These are phyloP conservation scores for Oleoguttula mirabilis DNA, from an alignment of 495 filamentous ascomycete genomes.

Conservation along the genomic window DNA sequence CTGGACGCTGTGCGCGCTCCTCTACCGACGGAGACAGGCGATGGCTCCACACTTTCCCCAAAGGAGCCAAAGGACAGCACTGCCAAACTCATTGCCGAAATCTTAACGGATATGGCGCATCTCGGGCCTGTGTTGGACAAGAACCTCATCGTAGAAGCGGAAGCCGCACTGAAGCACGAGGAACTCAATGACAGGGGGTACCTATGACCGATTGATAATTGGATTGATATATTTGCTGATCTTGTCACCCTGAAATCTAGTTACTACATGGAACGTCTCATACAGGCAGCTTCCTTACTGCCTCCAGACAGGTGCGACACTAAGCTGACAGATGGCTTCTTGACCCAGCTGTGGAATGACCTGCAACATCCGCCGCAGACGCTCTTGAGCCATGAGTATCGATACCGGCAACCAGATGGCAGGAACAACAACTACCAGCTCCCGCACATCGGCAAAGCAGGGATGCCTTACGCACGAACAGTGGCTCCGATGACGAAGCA, in stretches of 20 bases:
- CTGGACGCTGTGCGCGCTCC: conserved; percentile 18
- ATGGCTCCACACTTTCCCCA: conserved; percentile 19
- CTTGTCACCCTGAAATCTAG: too few relatives aligned
- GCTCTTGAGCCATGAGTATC: conserved; percentile 42
- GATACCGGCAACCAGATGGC: conserved; percentile 59
- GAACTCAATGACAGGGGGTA: conserved; percentile 37
- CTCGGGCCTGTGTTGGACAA: conserved; percentile 12
- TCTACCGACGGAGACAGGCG: conserved; percentile 28
- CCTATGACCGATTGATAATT: too few relatives aligned
- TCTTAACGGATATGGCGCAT: conserved; percentile 18
- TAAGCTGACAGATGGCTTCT: conserved; percentile 46
- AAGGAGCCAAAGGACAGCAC: conserved; percentile 6
- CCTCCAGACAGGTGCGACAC: conserved; percentile 37
- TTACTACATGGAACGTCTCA: conserved; percentile 41
- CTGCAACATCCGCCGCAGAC: conserved; percentile 56
- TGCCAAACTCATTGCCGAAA: conserved; percentile 36
- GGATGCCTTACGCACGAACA: conserved; percentile 59
- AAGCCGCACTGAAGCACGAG: not conserved
- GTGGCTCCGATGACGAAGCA: conserved; percentile 52
- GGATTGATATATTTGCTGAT: too few relatives aligned
- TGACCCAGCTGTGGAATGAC: conserved; percentile 55
- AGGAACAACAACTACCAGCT: conserved; percentile 52
- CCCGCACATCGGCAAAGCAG: conserved; percentile 54
- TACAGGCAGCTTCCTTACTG: conserved; percentile 30
- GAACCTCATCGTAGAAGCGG: not conserved